Conservation (phyloP, 352 stramenopile genomes). For the Pythium grandisporangium region DNA sequence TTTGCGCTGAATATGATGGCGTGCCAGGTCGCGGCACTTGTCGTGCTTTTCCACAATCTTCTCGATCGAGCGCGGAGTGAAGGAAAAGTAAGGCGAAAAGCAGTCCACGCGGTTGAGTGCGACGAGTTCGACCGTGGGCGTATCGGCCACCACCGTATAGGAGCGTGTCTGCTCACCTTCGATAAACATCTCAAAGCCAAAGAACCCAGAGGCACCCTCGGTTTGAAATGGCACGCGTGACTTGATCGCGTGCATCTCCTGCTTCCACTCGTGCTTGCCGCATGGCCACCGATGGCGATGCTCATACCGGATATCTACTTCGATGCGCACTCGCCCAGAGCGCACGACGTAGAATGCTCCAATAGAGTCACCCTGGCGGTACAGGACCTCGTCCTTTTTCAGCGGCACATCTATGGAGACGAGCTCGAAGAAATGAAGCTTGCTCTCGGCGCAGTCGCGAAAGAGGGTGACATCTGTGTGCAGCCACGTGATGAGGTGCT, state of each 20-base stretch:
- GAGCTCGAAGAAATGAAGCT: constrained; percentile 70
- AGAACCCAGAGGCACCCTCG: constrained; percentile 42
- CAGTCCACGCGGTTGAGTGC: constrained; percentile 65
- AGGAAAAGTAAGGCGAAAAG: constrained; percentile 67
- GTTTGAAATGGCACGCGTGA: constrained; percentile 39
- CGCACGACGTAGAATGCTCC: constrained; percentile 65
- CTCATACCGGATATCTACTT: constrained; percentile 66
- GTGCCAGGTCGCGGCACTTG: constrained; percentile 27
- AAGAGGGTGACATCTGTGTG: constrained; percentile 59
- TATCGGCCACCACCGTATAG: constrained; percentile 52
- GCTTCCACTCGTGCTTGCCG: constrained; percentile 38
- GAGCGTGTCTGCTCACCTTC: constrained; percentile 29
- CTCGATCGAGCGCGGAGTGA: constrained; percentile 47
- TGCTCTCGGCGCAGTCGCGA: constrained; percentile 64
- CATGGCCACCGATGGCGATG: constrained; percentile 51
- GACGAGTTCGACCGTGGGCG: constrained; percentile 36
- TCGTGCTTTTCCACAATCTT: constrained; percentile 47
- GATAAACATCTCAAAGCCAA: constrained; percentile 69
- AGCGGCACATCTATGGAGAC: constrained; percentile 63
- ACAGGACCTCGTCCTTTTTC: constrained; percentile 45
- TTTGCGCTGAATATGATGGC: constrained; percentile 38
- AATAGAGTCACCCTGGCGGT: constrained; percentile 47
- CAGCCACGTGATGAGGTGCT: constrained; percentile 58
- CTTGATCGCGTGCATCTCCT: constrained; percentile 40
- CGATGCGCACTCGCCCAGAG: constrained; percentile 36